These are phyloP conservation scores for Hirsutella rhossiliensis DNA, from an alignment of 2,329 filamentous ascomycete species.

Conservation along the genomic window DNA sequence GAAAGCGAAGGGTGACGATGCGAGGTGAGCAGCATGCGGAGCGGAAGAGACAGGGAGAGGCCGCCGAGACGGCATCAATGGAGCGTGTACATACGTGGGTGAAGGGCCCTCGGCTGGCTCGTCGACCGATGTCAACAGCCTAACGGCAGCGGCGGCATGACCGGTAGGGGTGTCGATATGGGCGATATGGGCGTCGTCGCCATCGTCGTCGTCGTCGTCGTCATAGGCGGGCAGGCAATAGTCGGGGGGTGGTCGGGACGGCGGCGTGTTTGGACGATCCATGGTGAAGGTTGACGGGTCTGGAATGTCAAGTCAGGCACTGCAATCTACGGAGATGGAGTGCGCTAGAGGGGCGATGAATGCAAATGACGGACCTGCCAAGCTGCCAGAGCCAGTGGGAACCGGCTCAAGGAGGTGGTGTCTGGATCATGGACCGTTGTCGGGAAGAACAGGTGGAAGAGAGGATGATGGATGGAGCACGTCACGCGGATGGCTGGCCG, in stretches of 20 bases:
- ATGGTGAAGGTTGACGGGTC: conserved; percentile 17
- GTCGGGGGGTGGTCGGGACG: conserved; percentile 42
- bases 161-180: conserved; percentile 35
- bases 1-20: too few relatives aligned
- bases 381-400: too few relatives aligned
- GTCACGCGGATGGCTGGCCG: too few relatives aligned
- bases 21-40: too few relatives aligned
- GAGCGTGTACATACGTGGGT: conserved; percentile 39
- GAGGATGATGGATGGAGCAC: too few relatives aligned
- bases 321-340: not conserved
- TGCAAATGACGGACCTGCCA: not conserved
- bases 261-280: conserved; percentile 38
- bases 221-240: conserved; percentile 46
- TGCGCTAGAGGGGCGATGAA: not conserved
- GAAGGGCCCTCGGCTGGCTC: conserved; percentile 31
- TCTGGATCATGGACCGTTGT: too few relatives aligned
- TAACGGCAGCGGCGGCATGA: conserved; percentile 40
- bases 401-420: too few relatives aligned
- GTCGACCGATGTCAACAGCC: conserved; percentile 51
- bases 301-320: conserved; percentile 14
- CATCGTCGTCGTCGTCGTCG: conserved; percentile 36
- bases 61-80: not conserved
- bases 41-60: not conserved
- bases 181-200: conserved; percentile 40
- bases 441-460: too few relatives aligned